Evolutionary conservation across 768 basidiomycete genomes (phyloP).

Genomic region (Boletus rubescentipes): DNA sequence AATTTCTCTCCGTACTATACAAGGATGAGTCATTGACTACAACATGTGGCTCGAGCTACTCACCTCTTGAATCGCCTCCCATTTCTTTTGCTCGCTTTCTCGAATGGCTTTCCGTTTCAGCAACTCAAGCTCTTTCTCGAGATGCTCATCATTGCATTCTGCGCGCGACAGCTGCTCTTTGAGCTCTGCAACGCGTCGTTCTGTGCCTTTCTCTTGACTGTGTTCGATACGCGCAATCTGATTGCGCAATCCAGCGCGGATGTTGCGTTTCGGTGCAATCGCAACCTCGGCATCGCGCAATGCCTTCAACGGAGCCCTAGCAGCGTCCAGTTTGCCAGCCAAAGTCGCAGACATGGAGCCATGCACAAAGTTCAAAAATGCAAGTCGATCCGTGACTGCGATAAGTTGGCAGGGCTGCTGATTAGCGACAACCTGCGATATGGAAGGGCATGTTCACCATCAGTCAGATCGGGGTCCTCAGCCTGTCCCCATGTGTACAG

Average conservation of each 20-base stretch:
- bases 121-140: slow-evolving; percentile 71
- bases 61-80: slow-evolving; percentile 83
- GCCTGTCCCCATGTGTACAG: slow-evolving; percentile 81
- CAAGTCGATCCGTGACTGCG: slow-evolving; percentile 75
- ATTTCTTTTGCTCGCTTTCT: slow-evolving; percentile 75
- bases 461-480: slow-evolving; percentile 70
- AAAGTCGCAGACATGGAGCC: slow-evolving; percentile 65
- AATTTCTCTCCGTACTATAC: slow-evolving; percentile 80
- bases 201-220: slow-evolving; percentile 60
- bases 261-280: slow-evolving; percentile 59
- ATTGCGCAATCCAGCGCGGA: slow-evolving; percentile 53
- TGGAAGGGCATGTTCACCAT: slow-evolving; percentile 47
- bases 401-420: neutral
- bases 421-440: neutral
- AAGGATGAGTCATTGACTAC: neutral
- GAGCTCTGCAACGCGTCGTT: slow-evolving; percentile 69
- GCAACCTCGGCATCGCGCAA: slow-evolving; percentile 68
- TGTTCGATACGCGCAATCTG: slow-evolving; percentile 69
- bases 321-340: slow-evolving; percentile 58
- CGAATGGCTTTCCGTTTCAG: slow-evolving; percentile 73
- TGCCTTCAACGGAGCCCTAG: slow-evolving; percentile 66
- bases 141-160: slow-evolving; percentile 57
- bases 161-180: slow-evolving; percentile 66
- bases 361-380: slow-evolving; percentile 76
- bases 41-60: slow-evolving; percentile 1